Percentiles rank a stretch among this genome's conserved stretches.
Conservation (phyloP, 371 early-diverging fungal species). For the Smittium culicis region DNA sequence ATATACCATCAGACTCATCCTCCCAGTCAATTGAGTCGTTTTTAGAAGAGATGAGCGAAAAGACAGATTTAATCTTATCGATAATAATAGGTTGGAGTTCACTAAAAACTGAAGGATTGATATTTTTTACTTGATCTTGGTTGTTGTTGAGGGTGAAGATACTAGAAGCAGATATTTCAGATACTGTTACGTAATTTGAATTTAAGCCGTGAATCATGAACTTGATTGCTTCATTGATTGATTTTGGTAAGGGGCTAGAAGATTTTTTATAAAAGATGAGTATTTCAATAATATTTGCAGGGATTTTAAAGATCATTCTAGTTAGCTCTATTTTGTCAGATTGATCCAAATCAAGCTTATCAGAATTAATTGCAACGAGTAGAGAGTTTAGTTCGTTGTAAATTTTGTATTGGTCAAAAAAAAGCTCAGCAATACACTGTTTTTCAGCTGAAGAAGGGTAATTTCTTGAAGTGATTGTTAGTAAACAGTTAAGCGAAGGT, state of each 20-base stretch:
- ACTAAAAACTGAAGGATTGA: background rate
- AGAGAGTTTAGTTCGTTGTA: background rate
- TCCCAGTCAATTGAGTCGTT: background rate
- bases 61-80: background rate
- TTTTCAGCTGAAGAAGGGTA: background rate
- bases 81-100: background rate
- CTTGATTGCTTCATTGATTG: background rate
- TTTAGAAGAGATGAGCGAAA: background rate
- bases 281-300: background rate
- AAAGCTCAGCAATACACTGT: background rate
- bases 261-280: conserved; percentile 7
- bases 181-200: background rate
- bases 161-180: background rate
- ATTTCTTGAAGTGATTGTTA: conserved; percentile 2
- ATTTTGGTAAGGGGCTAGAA: background rate
- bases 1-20: background rate
- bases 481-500: background rate
- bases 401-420: conserved; percentile 1
- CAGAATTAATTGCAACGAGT: background rate
- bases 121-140: background rate
- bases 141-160: background rate
- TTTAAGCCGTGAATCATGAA: background rate
- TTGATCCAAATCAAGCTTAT: background rate
- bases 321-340: background rate
- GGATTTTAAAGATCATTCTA: background rate